These are phyloP conservation scores for Sarocladium oryzae DNA, from an alignment of 2,329 filamentous ascomycete genomes.

Conservation along the genomic window DNA sequence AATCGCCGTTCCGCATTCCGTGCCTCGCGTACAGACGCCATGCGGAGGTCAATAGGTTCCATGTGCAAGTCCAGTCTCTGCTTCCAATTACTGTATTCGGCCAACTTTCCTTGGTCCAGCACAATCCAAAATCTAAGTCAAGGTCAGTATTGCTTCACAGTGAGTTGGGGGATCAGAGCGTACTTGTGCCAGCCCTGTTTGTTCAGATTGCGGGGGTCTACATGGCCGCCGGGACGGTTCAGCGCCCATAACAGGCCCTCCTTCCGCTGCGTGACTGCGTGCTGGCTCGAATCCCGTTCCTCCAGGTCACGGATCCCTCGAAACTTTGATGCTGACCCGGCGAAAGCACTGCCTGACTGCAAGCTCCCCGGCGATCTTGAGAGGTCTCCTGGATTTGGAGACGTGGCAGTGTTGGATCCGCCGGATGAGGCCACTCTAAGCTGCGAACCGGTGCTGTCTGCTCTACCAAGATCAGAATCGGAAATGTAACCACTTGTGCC, in stretches of 20 bases:
- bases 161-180: conserved; percentile 28
- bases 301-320: conserved; percentile 90
- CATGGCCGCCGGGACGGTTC: conserved; percentile 86
- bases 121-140: conserved; percentile 90
- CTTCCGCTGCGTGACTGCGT: conserved; percentile 62
- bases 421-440: conserved; percentile 47
- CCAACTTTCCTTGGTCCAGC: conserved; percentile 89
- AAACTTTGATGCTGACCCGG: conserved; percentile 58
- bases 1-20: conserved; percentile 91
- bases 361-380: conserved; percentile 53
- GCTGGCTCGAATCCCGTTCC: conserved; percentile 61
- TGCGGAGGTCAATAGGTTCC: conserved; percentile 93
- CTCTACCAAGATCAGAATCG: conserved; percentile 64
- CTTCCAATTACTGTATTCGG: conserved; percentile 99
- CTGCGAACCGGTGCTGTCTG: conserved; percentile 69
- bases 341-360: conserved; percentile 41
- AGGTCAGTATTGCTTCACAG: conserved; percentile 13
- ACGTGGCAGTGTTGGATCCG: conserved; percentile 27
- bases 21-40: conserved; percentile 94
- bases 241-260: conserved; percentile 94
- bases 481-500: conserved; percentile 43
- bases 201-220: conserved; percentile 89
- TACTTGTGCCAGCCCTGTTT: conserved; percentile 99
- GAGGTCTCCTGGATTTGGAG: conserved; percentile 32
- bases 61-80: conserved; percentile 94